These are phyloP conservation scores for Aspergillus niger DNA, from an alignment of 2,329 filamentous ascomycete genomes.

Conservation along the genomic window DNA sequence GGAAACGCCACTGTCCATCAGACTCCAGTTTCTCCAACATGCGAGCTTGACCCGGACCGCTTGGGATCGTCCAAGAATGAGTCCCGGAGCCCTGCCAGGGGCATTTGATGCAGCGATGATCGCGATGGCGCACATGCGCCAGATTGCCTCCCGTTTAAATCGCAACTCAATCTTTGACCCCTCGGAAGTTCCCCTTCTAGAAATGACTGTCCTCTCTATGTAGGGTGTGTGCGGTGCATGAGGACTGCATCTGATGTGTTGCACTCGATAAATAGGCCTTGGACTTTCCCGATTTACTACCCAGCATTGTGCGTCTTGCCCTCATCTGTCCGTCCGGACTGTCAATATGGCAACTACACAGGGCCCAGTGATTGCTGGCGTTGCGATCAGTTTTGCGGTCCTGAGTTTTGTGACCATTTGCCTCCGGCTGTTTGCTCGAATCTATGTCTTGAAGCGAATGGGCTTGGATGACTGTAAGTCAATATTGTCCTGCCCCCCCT, in stretches of 20 bases:
- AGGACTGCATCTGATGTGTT: neutral
- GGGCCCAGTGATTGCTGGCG: conserved; percentile 36
- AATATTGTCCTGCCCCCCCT: neutral
- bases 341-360: conserved; percentile 31
- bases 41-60: neutral
- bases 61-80: too few relatives aligned
- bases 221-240: neutral
- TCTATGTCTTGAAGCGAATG: conserved; percentile 39
- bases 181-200: neutral
- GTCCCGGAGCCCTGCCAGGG: neutral
- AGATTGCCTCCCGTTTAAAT: neutral
- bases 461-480: conserved; percentile 35
- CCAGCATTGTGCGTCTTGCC: conserved; percentile 2
- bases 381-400: conserved; percentile 42
- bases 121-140: neutral
- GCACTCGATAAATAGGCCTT: neutral
- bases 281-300: neutral
- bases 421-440: conserved; percentile 43
- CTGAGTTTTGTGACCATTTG: conserved; percentile 41
- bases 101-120: neutral
- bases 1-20: conserved; percentile 6
- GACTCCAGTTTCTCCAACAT: neutral
- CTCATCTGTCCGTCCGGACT: conserved; percentile 3
- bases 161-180: neutral
- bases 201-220: too few relatives aligned